Evolutionary conservation across 352 stramenopile genomes (phyloP).

Genomic region (Phytophthora megakarya): DNA sequence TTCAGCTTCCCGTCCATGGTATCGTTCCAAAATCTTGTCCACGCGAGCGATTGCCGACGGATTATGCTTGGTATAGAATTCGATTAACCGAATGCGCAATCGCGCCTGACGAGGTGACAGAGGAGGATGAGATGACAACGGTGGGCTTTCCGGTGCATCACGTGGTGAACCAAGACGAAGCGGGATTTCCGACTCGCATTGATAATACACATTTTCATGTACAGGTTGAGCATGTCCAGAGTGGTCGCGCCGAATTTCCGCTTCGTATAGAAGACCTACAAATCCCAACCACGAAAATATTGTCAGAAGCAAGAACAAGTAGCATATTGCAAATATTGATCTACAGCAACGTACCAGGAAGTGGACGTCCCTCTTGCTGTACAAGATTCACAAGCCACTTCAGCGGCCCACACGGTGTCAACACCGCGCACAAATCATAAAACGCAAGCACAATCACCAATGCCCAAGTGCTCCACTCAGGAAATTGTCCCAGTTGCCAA

Average conservation of each 20-base stretch:
- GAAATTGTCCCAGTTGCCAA: conserved; percentile 97
- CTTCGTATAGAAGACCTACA: conserved; percentile 75
- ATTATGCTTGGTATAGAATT: conserved; percentile 79
- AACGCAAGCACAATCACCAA: conserved; percentile 95
- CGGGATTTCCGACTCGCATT: conserved; percentile 62
- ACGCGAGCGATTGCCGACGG: conserved; percentile 61
- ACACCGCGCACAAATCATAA: conserved; percentile 98
- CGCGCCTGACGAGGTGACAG: conserved; percentile 34
- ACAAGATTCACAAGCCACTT: conserved; percentile 96
- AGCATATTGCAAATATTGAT: neutral
- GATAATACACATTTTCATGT: conserved; percentile 67
- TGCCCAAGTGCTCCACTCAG: conserved; percentile 93
- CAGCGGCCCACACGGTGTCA: conserved; percentile 98
- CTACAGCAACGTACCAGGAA: conserved; percentile 74
- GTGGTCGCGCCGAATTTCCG: conserved; percentile 59
- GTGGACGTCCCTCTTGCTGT: conserved; percentile 85
- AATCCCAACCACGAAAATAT: conserved; percentile 1
- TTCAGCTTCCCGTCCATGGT: conserved; percentile 70
- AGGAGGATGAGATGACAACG: neutral
- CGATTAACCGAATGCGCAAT: conserved; percentile 49
- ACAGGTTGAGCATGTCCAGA: conserved; percentile 20
- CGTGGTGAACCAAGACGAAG: conserved; percentile 32
- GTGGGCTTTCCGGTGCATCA: neutral
- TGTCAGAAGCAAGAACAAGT: neutral
- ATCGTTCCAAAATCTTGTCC: conserved; percentile 77